Evolutionary conservation across 768 basidiomycete genomes (phyloP), one percentile per base, ranked within the genome.

Genomic region (Suillus luteus): DNA sequence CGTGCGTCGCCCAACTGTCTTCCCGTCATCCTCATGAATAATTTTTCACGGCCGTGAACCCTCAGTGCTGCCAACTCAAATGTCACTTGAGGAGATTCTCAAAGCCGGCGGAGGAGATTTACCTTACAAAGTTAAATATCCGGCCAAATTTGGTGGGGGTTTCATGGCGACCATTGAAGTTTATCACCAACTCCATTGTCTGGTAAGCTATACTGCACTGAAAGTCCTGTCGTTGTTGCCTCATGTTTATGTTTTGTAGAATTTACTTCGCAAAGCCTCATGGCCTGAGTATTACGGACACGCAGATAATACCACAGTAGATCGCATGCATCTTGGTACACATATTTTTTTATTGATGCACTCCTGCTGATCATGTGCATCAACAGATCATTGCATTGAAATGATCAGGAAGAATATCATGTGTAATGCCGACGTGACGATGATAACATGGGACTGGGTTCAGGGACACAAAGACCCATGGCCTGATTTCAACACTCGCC

Each of bases 381-480:
- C 3, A 27, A 27, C 35, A 66, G 64, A 62, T n/a, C 55, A 54
- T 22, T 67, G 64, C 27, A 33, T 67, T 27, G 64, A 67, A 24
- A 40, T 59, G 43, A 31, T 65, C 48, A 55, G 66, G 17, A 51
- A 67, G 57, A 64, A 41, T 24, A 10, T 65, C n/a, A 67, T 67
- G 64, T 67, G 66, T 27, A 62, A 61, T 33, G 54, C 61, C 10
- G 64, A 67, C 44, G 27, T 62, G 19, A 62, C 55, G 11, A 65
- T 65, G 64, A 61, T 67, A 17, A 19, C 46, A 14, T 67, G 64
- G 60, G 57, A 65, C 51, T 65, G 66, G 66, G 44, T 67, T 19
- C 17, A 49, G 3, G 24, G 24, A 17, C 15, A 49, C 49, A 14
- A 9, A 7, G 8, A 9, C 14, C 24, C 49, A 15, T 49, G 24